Evolutionary conservation across 768 basidiomycete species (phyloP).

Genomic region (Auricularia cornea): DNA sequence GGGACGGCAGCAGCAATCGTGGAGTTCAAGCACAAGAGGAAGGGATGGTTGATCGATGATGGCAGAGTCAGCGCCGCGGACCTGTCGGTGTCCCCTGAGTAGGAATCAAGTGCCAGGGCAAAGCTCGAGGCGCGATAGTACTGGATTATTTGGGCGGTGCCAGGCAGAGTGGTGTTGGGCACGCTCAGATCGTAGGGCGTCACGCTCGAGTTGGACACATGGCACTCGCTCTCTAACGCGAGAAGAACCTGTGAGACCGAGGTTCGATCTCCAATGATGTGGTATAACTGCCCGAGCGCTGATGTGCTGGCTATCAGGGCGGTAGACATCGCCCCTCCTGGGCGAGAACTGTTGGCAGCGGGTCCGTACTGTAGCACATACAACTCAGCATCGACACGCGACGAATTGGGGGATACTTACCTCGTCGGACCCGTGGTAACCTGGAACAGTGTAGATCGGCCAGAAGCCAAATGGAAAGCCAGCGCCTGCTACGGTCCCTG

Average conservation of each 20-base stretch:
- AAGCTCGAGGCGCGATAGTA: slow-evolving; percentile 13
- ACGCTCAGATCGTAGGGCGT: background rate
- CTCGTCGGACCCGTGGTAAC: background rate
- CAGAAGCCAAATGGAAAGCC: background rate
- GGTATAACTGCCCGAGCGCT: background rate
- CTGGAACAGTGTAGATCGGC: background rate
- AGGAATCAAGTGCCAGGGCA: slow-evolving; percentile 8
- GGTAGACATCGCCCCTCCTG: background rate
- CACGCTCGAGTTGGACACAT: background rate
- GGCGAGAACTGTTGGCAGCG: background rate
- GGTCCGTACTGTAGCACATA: background rate
- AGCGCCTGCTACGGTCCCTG: background rate
- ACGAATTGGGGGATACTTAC: background rate
- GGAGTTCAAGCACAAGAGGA: slow-evolving; percentile 11
- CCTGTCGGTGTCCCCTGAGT: background rate
- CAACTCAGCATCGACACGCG: background rate
- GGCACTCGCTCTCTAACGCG: background rate
- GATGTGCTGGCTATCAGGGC: background rate
- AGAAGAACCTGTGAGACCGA: background rate
- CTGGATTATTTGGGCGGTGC: slow-evolving; percentile 7
- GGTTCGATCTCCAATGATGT: background rate
- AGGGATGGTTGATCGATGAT: slow-evolving; percentile 6
- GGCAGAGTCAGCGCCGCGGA: background rate
- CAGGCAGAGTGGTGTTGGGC: background rate
- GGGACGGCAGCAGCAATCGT: slow-evolving; percentile 10